Base-by-base conservation (phyloP, 768 basidiomycete genomes). In the Russula vinacea region DNA sequence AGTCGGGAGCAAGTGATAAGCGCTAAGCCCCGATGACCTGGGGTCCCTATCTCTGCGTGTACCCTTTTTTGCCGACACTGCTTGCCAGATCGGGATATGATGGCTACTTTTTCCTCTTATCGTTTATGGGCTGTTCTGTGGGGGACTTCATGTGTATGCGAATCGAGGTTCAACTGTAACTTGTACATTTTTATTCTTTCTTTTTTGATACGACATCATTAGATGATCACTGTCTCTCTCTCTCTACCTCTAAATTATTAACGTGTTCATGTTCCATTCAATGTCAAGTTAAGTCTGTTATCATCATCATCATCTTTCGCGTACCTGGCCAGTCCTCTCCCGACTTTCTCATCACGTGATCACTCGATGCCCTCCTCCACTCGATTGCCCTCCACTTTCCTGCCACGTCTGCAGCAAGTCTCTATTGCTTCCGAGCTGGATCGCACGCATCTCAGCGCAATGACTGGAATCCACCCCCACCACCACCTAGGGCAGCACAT, bases 131-230 rank as follows among this genome's bases (percentile, higher is more conserved):
- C 24, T 29, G 53, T n/a, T 52, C 32, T 19, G 35, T 37, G 24
- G 19, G 19, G 26, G 26, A 49, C 9, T 11, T 32, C 19, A 13
- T 55, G 35, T 55, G 17, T 45, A 19, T 10, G 16, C 19, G 4
- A 19, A 39, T 22, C 35, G 35, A 33, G 7, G 49, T 29, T 54
- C 29, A 55, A 60, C 22, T 60, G 59, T 60, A 60, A 56, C 63
- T 14, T 47, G 50, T 58, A 54, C 14, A 22, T 24, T 29, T 53
- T 58, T 47, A 44, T 47, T 47, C 19, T 33, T n/a, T n/a, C n/a
- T 24, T 26, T 47, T 44, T 45, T 45, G 44, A 45, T n/a, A 45
- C 42, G 42, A n/a, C 45, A 45, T 11, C 9, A n/a, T 6, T n/a
- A n/a, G 19, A 45, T 22, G 44, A n/a, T 45, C 10, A 9, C 1